Evolutionary conservation across 306 rosid genomes (phyloP).

Genomic region (Canavalia ensiformis): DNA sequence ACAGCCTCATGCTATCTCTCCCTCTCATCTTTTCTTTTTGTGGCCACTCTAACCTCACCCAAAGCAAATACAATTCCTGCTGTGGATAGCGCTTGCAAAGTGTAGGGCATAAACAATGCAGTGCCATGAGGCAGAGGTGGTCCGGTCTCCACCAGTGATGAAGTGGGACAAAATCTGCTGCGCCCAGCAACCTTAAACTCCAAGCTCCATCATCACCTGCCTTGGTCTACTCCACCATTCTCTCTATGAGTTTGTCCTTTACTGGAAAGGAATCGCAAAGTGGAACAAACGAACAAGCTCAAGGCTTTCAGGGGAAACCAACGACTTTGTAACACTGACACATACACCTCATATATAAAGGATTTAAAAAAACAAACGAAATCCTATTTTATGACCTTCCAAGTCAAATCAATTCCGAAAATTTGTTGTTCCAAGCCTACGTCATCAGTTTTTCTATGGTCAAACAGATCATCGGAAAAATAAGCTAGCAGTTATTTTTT

Average conservation of each 20-base stretch:
- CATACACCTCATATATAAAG: background rate
- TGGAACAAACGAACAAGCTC: background rate
- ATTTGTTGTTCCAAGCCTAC: background rate
- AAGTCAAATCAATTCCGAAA: slow-evolving; percentile 2
- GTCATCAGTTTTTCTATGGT: background rate
- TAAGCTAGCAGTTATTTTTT: background rate
- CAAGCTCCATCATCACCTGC: background rate
- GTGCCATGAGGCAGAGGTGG: background rate
- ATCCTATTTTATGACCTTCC: background rate
- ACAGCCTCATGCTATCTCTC: no score
- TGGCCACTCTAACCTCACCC: background rate
- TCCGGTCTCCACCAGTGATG: background rate
- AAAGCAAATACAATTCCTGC: background rate
- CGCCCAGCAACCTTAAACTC: background rate
- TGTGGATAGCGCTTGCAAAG: background rate
- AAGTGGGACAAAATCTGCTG: background rate
- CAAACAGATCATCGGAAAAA: background rate
- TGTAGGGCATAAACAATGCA: background rate
- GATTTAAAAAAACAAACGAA: slow-evolving; percentile 3
- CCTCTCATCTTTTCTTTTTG: no score
- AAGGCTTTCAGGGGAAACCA: background rate
- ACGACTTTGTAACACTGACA: background rate
- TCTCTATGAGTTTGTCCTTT: no score
- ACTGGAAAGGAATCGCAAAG: background rate
- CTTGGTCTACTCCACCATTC: background rate